Evolutionary conservation across 768 basidiomycete genomes (phyloP).

Genomic region (Tylopilus rubrobrunneus): DNA sequence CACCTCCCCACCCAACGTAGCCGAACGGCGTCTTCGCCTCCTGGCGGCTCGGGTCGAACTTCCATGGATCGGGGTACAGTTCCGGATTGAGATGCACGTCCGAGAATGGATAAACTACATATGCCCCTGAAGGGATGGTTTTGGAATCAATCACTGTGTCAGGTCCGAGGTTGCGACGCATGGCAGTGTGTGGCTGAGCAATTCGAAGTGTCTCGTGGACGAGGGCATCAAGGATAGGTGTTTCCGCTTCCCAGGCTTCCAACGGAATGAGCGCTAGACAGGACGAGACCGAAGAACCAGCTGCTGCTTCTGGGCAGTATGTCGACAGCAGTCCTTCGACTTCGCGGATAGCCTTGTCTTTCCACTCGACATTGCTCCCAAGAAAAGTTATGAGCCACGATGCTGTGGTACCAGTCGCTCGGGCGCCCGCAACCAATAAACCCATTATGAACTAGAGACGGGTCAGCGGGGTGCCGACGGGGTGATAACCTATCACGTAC

Average conservation of each 20-base stretch:
- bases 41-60: conserved; percentile 60
- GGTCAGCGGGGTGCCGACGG: conserved; percentile 19
- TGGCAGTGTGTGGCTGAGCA: conserved; percentile 76
- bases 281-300: conserved; percentile 34
- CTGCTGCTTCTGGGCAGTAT: conserved; percentile 31
- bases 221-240: conserved; percentile 67
- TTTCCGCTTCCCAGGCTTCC: conserved; percentile 65
- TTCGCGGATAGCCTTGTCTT: conserved; percentile 56
- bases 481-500: conserved; percentile 37
- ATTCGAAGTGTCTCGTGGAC: conserved; percentile 75
- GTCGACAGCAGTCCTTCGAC: conserved; percentile 49
- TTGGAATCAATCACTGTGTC: conserved; percentile 67
- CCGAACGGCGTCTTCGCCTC: conserved; percentile 50
- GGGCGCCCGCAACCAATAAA: conserved; percentile 72
- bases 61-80: conserved; percentile 75
- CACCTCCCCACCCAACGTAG: conserved; percentile 79
- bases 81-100: conserved; percentile 72
- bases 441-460: conserved; percentile 73
- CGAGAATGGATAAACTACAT: conserved; percentile 76
- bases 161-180: conserved; percentile 76
- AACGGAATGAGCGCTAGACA: conserved; percentile 60
- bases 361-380: conserved; percentile 64
- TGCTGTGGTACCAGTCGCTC: conserved; percentile 77
- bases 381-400: conserved; percentile 76
- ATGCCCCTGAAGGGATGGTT: conserved; percentile 67